Percentiles rank a stretch among this genome's conserved stretches.
Conservation (phyloP, 2,329 filamentous ascomycete genomes). For the Trichoderma sp. region DNA sequence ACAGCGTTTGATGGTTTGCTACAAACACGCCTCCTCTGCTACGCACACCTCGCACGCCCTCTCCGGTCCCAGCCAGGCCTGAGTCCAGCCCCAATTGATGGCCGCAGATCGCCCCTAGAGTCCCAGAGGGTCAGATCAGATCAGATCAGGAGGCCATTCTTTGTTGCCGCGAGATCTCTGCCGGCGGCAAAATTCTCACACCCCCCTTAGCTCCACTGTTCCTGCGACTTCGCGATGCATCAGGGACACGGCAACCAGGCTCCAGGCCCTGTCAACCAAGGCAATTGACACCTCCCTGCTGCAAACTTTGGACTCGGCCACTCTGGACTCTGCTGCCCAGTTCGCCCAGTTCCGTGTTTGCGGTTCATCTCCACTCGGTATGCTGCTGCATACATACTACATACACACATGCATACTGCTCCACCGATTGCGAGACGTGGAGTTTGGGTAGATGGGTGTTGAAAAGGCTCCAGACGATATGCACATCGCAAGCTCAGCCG, state of each 20-base stretch:
- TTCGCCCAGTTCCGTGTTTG: background rate
- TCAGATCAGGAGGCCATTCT: slow-evolving; percentile 23
- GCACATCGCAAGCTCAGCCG: slow-evolving; percentile 12
- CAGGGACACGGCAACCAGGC: background rate
- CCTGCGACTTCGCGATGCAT: background rate
- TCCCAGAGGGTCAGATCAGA: slow-evolving; percentile 27
- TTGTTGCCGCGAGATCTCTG: slow-evolving; percentile 26
- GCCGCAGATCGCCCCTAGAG: slow-evolving; percentile 25
- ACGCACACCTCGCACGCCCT: slow-evolving; percentile 10
- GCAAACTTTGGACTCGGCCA: background rate
- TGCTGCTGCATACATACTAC: background rate
- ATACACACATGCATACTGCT: background rate
- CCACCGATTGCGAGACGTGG: slow-evolving; percentile 8
- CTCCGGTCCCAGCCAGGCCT: background rate
- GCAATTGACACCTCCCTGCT: background rate
- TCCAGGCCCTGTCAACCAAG: background rate
- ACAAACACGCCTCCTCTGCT: slow-evolving; percentile 5
- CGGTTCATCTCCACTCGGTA: background rate
- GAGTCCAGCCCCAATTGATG: slow-evolving; percentile 19
- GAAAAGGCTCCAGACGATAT: slow-evolving; percentile 5
- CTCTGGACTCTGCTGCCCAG: background rate
- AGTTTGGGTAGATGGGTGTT: background rate
- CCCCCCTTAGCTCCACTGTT: background rate
- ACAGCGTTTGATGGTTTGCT: background rate
- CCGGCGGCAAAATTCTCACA: slow-evolving; percentile 20